phyloP scores from a whole-genome alignment of 441 rosid genomes.

The Sinapis alba region DNA sequence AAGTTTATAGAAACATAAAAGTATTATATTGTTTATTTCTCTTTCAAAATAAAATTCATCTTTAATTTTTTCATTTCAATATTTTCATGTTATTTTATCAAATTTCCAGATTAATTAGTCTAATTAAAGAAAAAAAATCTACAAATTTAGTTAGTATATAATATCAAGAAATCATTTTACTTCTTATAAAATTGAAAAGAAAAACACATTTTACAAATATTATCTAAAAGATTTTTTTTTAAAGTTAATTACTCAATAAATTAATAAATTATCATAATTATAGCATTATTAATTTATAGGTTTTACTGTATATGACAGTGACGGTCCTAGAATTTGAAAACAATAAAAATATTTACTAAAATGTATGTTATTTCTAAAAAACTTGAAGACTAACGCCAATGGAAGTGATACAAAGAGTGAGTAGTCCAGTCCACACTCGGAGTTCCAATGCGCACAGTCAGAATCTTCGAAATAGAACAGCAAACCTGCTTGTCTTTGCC shows the following conservation, averaged over 20 bases:
- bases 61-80: neutral
- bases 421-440: conserved; percentile 68
- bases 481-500: neutral
- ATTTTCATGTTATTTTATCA: neutral
- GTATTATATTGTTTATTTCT: too few relatives aligned
- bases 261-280: too few relatives aligned
- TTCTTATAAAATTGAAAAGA: neutral
- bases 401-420: conserved; percentile 84
- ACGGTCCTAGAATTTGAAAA: too few relatives aligned
- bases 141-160: too few relatives aligned
- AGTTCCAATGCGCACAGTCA: conserved; percentile 12
- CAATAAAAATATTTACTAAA: neutral
- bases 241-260: neutral
- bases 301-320: too few relatives aligned
- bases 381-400: neutral
- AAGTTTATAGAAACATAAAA: neutral
- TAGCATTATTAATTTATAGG: too few relatives aligned
- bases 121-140: too few relatives aligned
- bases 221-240: neutral
- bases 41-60: neutral
- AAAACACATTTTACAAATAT: too few relatives aligned
- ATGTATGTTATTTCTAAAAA: neutral
- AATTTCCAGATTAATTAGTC: neutral
- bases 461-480: conserved; percentile 12
- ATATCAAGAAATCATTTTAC: too few relatives aligned